phyloP scores from a whole-genome alignment of 768 basidiomycete genomes.

The Amanita muscaria region DNA sequence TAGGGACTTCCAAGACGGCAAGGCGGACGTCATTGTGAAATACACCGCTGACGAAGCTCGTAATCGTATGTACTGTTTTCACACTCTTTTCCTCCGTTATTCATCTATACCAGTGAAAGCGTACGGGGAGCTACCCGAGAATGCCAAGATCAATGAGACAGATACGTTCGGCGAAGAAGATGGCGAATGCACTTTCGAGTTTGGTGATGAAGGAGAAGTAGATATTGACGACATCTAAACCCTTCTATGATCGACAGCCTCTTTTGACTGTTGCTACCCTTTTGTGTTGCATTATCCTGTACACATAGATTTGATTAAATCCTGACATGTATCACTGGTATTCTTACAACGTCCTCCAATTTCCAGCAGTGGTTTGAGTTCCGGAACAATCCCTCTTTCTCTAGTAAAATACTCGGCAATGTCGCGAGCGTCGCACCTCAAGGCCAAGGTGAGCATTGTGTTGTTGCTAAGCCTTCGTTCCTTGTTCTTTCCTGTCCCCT shows the following conservation, averaged over 20 bases:
- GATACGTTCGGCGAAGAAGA: slow-evolving; percentile 89
- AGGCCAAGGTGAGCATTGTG: slow-evolving; percentile 58
- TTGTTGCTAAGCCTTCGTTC: slow-evolving; percentile 41
- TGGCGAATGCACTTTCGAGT: slow-evolving; percentile 84
- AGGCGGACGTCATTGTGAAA: slow-evolving; percentile 98
- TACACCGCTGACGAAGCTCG: slow-evolving; percentile 95
- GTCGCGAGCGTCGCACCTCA: slow-evolving; percentile 54
- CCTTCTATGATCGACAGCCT: slow-evolving; percentile 13
- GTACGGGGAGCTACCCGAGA: slow-evolving; percentile 95
- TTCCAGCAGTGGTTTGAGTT: slow-evolving; percentile 44
- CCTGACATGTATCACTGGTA: slow-evolving; percentile 12
- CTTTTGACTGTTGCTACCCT: slow-evolving; percentile 14
- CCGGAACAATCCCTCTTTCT: slow-evolving; percentile 68
- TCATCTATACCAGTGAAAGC: slow-evolving; percentile 63
- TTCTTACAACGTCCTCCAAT: slow-evolving; percentile 3
- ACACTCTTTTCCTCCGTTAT: not conserved
- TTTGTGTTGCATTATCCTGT: slow-evolving; percentile 10
- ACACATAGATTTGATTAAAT: slow-evolving; percentile 12
- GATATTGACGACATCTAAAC: slow-evolving; percentile 84
- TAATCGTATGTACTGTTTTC: slow-evolving; percentile 42
- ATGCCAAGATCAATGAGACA: slow-evolving; percentile 95
- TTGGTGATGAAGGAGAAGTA: slow-evolving; percentile 80
- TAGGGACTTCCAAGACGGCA: slow-evolving; percentile 98
- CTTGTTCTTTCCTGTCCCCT: slow-evolving; percentile 26
- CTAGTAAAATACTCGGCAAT: slow-evolving; percentile 62